phyloP scores from a whole-genome alignment of 805 yeast genomes.

The Saturnispora hagleri region DNA sequence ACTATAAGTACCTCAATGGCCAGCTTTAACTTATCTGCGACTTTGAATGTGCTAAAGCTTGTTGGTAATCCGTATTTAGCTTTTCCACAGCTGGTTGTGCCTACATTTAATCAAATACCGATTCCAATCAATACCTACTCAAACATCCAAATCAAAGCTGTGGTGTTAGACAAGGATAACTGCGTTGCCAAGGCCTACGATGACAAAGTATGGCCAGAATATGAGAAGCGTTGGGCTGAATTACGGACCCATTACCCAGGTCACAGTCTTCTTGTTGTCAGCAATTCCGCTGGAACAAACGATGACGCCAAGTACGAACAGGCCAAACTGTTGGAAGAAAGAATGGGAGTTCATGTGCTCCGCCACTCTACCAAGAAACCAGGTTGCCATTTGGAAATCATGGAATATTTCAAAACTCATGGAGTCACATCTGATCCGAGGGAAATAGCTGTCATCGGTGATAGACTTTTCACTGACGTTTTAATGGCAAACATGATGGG shows the following conservation, averaged over 20 bases:
- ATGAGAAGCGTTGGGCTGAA: constrained; percentile 46
- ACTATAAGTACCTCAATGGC: constrained; percentile 4
- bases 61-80: constrained; percentile 57
- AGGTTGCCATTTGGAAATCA: constrained; percentile 64
- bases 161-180: constrained; percentile 90
- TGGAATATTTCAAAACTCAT: constrained; percentile 45
- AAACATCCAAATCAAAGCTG: constrained; percentile 45
- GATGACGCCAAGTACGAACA: constrained; percentile 55
- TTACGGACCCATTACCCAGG: constrained; percentile 51
- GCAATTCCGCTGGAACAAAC: constrained; percentile 87
- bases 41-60: constrained; percentile 55
- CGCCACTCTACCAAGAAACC: constrained; percentile 74
- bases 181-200: constrained; percentile 84
- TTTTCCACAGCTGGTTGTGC: constrained; percentile 59
- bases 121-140: constrained; percentile 15
- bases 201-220: constrained; percentile 71
- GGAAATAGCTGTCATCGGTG: constrained; percentile 84
- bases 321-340: constrained; percentile 51
- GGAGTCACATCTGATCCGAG: constrained; percentile 38
- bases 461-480: constrained; percentile 82
- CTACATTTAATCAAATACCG: constrained; percentile 30
- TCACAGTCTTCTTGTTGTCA: constrained; percentile 62
- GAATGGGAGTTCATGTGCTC: constrained; percentile 61
- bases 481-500: constrained; percentile 95
- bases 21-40: constrained; percentile 60